Evolutionary conservation across 805 yeast species (phyloP), one percentile per base, ranked within the genome.

Genomic region (Blastobotrys robertii): DNA sequence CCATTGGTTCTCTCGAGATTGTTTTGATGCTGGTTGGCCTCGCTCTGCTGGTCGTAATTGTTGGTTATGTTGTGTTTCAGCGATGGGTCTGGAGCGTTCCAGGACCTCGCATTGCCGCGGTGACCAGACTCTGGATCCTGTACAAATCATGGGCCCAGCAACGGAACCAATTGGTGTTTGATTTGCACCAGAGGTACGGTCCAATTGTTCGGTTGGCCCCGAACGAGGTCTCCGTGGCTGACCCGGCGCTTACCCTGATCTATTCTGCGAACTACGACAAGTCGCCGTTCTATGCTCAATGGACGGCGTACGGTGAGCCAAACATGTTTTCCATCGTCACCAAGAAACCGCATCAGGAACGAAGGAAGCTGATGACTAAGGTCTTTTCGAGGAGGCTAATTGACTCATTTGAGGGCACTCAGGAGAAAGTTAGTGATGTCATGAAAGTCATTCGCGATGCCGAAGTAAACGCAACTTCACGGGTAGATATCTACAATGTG

Each of bases 181-280:
- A 55, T 3, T 59, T 79, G 45, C 88, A 81, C 52, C 37, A 55
- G 38, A 55, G 62, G 44, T 78, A 78, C 51, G 88, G 87, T 1
- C 71, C 79, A 6, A 73, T 80, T 3, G 77, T 81, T 3, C 64
- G 81, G 16, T 58, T 81, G 10, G 69, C 76, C 1, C 86, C 87
- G 2, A 59, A 63, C 15, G 86, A 79, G 50, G 64, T 81, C 13
- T 77, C 81, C 40, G 69, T 81, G 37, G 66, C 73, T 37, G 76
- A 78, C 41, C 53, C 67, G 3, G 67, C 67, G 38, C 72, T 65
- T 46, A 50, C 79, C 34, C 72, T 70, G 49, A 69, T 81, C 14
- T 82, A 81, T 56, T 69, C 67, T 45, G 59, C 65, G 64, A 81
- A 64, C 64, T 70, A 64, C 70, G 82, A 64, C 68, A 81, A 65